Conservation (phyloP, 331 rosid genomes). For the Pyracantha coccinea region DNA sequence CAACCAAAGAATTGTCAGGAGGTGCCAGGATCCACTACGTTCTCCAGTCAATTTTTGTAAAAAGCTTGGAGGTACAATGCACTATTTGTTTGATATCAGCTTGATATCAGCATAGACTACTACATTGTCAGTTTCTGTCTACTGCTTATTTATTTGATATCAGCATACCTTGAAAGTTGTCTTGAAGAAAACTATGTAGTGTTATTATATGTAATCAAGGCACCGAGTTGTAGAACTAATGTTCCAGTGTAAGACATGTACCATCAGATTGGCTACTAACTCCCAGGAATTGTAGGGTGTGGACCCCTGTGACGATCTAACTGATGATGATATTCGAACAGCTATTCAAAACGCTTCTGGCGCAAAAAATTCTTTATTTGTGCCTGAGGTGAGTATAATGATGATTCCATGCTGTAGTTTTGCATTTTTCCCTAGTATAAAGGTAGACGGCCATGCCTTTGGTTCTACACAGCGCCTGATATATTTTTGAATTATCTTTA, state of each 20-base stretch:
- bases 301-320: conserved; percentile 34
- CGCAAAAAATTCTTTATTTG: conserved; percentile 32
- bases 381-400: conserved; percentile 32
- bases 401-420: conserved; percentile 2
- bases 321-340: conserved; percentile 32
- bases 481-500: conserved; percentile 2
- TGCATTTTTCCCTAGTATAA: not conserved
- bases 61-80: conserved; percentile 35
- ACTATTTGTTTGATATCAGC: not conserved
- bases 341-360: conserved; percentile 47
- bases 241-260: not conserved
- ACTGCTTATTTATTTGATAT: not conserved
- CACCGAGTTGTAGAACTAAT: not conserved
- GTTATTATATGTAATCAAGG: not conserved
- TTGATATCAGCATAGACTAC: not conserved
- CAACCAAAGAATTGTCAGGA: conserved; percentile 30
- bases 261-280: not conserved
- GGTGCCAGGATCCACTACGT: conserved; percentile 40
- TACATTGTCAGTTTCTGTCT: not conserved
- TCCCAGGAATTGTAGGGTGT: conserved; percentile 26
- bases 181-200: not conserved
- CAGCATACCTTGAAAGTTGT: not conserved
- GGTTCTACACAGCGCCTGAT: not conserved
- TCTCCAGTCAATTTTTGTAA: conserved; percentile 39
- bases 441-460: too few species aligned